A percentile compares a stretch with the other conserved stretches of the same genome.
Conservation (phyloP, 108 stramenopile species). For the Schizochytrium sp. region DNA sequence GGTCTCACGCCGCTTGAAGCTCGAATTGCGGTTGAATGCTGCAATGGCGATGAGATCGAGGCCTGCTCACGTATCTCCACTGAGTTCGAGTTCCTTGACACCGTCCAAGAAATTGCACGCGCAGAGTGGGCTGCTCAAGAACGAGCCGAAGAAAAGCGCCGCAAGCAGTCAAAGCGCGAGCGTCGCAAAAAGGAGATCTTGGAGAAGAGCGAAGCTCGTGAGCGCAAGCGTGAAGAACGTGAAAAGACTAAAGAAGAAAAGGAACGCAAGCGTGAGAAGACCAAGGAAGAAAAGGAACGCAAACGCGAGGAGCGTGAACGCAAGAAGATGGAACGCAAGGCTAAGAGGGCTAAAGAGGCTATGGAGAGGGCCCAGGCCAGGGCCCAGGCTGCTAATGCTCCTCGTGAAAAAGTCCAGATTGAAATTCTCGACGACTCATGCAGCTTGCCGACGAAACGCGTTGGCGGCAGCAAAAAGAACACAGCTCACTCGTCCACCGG, state of each 20-base stretch:
- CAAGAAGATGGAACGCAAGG: not conserved
- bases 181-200: not conserved
- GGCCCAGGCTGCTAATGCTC: not conserved
- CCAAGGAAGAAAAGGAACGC: not conserved
- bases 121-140: conserved; percentile 34
- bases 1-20: not conserved
- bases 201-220: not conserved
- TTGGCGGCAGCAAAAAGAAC: not conserved
- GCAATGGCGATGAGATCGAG: conserved; percentile 50
- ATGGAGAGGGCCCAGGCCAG: not conserved
- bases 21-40: conserved; percentile 44
- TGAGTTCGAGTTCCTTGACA: conserved; percentile 35
- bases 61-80: conserved; percentile 19
- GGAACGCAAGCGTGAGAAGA: not conserved
- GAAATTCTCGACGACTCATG: conserved; percentile 43
- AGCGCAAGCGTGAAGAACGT: not conserved
- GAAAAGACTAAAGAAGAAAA: not conserved
- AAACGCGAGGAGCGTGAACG: not conserved
- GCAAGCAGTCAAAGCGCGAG: not conserved
- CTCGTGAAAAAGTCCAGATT: conserved; percentile 25
- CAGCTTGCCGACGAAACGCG: not conserved
- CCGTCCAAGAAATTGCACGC: conserved; percentile 8
- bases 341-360: not conserved
- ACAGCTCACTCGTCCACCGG: not conserved
- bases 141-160: not conserved